Evolutionary conservation across 2,329 filamentous ascomycete genomes (phyloP), one percentile per base, ranked within the genome.

Genomic region (Lecanoromycetidae sp.): DNA sequence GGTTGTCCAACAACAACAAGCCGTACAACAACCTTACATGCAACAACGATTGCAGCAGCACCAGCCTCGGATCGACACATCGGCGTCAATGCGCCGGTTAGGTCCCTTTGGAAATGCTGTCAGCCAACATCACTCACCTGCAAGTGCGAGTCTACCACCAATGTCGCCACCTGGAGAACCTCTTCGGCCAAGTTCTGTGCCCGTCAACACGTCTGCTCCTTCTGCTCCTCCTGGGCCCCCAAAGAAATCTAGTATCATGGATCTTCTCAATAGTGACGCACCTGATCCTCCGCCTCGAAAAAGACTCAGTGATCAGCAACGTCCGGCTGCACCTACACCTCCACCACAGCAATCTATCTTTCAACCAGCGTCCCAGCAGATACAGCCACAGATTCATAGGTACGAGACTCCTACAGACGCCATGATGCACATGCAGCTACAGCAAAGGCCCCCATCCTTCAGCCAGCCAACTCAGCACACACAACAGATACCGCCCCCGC

Each of bases 231-330:
- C 51, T 26, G 41, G 49, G 4, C 67, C 67, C 20, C 66, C 64
- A 1, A 72, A 71, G 54, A 64, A 67, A 32, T 71, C 68, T 2
- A 71, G 71, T 53, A 70, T 72, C 37, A 68, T 70, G 61, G 68
- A 60, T 49, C 65, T 72, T 33, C 57, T 72, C 27, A 72, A 71
- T 50, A 66, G 69, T 41, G 69, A 71, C 47, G 63, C 68, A 0
- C 64, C 67, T 32, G 69, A 71, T 40, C 69, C 66, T 27, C 65
- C 64, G 48, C 68, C 65, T 26, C 61, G 63, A 27, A 71, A 71
- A 51, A 61, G 66, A 8, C 64, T 67, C 44, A 60, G 63, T 49
- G 67, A 70, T 36, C 38, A n/a, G n/a, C n/a, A 38, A 38, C 38
- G 34, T 26, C 39, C 39, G 23, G 22, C 34, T 48, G 40, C 26